Evolutionary conservation across 768 basidiomycete genomes (phyloP).

Genomic region (Mycena albidolilacea): DNA sequence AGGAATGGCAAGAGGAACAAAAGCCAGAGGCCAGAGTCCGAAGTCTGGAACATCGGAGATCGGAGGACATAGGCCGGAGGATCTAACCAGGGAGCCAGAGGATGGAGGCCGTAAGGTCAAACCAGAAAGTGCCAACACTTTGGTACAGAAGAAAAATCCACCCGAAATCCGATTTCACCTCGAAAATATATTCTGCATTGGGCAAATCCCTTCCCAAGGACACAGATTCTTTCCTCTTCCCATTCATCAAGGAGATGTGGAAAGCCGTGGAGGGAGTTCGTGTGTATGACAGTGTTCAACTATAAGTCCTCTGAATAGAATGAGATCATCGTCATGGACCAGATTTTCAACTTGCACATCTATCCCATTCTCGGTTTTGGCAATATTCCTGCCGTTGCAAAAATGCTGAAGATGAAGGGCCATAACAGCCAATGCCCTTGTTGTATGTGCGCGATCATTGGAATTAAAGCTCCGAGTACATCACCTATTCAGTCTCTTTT

Average conservation of each 20-base stretch:
- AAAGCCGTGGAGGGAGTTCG: not conserved
- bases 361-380: slow-evolving; percentile 15
- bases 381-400: slow-evolving; percentile 13
- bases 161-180: slow-evolving; percentile 48
- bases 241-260: slow-evolving; percentile 37
- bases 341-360: slow-evolving; percentile 9
- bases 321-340: not conserved
- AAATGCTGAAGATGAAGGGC: slow-evolving; percentile 24
- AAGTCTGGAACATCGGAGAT: too few relatives aligned
- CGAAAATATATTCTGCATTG: slow-evolving; percentile 48
- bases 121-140: too few relatives aligned
- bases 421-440: slow-evolving; percentile 19
- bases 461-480: slow-evolving; percentile 11
- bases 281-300: slow-evolving; percentile 9
- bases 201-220: slow-evolving; percentile 53
- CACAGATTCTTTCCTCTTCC: slow-evolving; percentile 51
- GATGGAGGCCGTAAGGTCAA: too few relatives aligned
- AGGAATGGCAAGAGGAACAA: too few relatives aligned
- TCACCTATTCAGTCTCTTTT: not conserved
- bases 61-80: too few relatives aligned
- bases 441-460: slow-evolving; percentile 18
- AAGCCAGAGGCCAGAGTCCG: too few relatives aligned
- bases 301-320: too few relatives aligned
- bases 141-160: too few relatives aligned
- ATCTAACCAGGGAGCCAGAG: too few relatives aligned